Evolutionary conservation across 2,329 filamentous ascomycete genomes (phyloP).

Genomic region (Pseudogymnoascus sp.): DNA sequence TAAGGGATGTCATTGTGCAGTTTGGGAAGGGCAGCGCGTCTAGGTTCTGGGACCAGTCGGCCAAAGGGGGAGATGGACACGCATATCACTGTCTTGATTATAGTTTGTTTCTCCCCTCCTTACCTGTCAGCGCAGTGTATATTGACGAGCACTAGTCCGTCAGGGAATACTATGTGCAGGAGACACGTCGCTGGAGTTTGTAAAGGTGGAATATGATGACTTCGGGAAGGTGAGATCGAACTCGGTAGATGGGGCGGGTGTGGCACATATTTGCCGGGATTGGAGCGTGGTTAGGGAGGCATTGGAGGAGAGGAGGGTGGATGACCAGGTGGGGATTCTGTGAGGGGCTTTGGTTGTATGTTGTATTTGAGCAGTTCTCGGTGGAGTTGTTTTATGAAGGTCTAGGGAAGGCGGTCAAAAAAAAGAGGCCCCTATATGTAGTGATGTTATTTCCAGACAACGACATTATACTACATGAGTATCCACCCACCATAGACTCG

Average conservation of each 20-base stretch:
- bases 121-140: background rate
- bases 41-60: constrained; percentile 8
- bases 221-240: constrained; percentile 18
- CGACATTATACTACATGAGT: background rate
- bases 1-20: constrained; percentile 24
- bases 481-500: background rate
- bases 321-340: constrained; percentile 22
- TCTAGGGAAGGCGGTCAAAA: background rate
- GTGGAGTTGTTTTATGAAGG: background rate
- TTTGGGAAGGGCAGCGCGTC: constrained; percentile 23
- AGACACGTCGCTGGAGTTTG: constrained; percentile 25
- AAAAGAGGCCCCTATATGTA: background rate
- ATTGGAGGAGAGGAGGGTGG: constrained; percentile 19
- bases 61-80: constrained; percentile 23
- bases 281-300: constrained; percentile 22
- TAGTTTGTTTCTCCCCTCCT: constrained; percentile 15
- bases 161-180: constrained; percentile 24
- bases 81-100: constrained; percentile 27
- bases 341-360: background rate
- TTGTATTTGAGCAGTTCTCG: background rate
- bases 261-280: constrained; percentile 24
- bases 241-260: constrained; percentile 22
- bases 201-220: constrained; percentile 13
- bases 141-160: constrained; percentile 15
- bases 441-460: background rate